Percentiles rank a stretch among this genome's conserved stretches.
These are phyloP conservation scores for Alternaria atra DNA, from an alignment of 2,329 filamentous ascomycete species.

Conservation along the genomic window DNA sequence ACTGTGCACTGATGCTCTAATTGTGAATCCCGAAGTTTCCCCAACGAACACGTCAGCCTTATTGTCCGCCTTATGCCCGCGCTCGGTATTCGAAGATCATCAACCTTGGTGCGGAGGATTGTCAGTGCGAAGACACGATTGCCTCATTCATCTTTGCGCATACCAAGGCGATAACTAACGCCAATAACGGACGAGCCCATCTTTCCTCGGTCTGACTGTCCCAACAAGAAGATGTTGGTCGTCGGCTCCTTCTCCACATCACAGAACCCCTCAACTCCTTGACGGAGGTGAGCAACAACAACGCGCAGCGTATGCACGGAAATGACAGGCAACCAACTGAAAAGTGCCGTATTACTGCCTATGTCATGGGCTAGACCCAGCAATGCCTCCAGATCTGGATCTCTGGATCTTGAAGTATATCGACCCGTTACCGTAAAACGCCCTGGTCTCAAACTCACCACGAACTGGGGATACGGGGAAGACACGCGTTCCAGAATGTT, in stretches of 20 bases:
- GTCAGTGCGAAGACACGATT: neutral
- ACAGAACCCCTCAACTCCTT: neutral
- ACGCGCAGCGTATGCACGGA: neutral
- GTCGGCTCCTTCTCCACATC: neutral
- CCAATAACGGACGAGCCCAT: neutral
- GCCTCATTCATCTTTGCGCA: neutral
- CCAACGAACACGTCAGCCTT: conserved; percentile 2
- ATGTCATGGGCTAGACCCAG: neutral
- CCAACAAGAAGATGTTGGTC: neutral
- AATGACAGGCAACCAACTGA: neutral
- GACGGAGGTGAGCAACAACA: neutral
- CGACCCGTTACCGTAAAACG: neutral
- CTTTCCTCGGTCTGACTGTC: neutral
- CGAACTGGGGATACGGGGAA: neutral
- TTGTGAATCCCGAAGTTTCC: conserved; percentile 1
- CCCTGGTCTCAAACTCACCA: conserved; percentile 3
- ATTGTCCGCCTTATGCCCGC: neutral
- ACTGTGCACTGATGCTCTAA: neutral
- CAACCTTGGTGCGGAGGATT: neutral
- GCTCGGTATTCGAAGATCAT: neutral
- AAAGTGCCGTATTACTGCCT: neutral
- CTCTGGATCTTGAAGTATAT: conserved; percentile 1
- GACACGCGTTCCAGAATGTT: neutral
- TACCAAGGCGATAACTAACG: neutral
- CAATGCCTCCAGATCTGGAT: neutral